Base-by-base conservation (phyloP, 306 rosid genomes). In the Vigna trinervia region DNA sequence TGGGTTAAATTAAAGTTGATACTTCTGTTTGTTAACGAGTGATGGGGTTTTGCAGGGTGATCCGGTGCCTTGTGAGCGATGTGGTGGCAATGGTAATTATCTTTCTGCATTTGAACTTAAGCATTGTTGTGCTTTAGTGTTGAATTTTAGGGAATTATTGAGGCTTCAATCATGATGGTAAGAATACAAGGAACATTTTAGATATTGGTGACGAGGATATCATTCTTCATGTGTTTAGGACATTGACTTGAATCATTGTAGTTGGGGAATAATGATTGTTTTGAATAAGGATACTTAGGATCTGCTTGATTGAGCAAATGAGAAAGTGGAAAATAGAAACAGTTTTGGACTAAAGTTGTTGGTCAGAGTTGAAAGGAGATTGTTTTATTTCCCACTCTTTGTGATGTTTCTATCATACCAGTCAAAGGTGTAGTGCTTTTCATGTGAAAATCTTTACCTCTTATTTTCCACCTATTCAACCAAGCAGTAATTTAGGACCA, bases 11-110 rank as follows among this genome's bases (percentile, higher is more conserved):
- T 71, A 32, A 57, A 20, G 30, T 67, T 78, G 77, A 61, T 60
- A 43, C 59, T 48, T 58, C 5, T 73, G 19, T 51, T 61, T 60
- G 13, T 46, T 77, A 64, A 73, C 12, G 36, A 78, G 78, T 67
- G 60, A 43, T 76, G 84, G 60, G 76, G 12, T 81, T 82, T 56
- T 79, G 87, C 91, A 93, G 98, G 98, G 98, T 9, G 98, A 89
- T 84, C 98, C 98, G 14, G 90, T 91, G 81, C 89, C 98, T 73
- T 94, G 98, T 81, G 97, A 85, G 73, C 93, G 94, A n/a, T 94
- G 98, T 74, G 98, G 83, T 46, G 98, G 98, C 74, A 94, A 94
- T 51, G 98, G 98, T 94, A 86, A 86, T 43, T 74, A 19, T 34
- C 56, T 72, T 71, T 61, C 73, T 74, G 13, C 23, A 15, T 66